These are phyloP conservation scores for Globisporangium cederbergense DNA, from an alignment of 352 stramenopile genomes.

Conservation along the genomic window DNA sequence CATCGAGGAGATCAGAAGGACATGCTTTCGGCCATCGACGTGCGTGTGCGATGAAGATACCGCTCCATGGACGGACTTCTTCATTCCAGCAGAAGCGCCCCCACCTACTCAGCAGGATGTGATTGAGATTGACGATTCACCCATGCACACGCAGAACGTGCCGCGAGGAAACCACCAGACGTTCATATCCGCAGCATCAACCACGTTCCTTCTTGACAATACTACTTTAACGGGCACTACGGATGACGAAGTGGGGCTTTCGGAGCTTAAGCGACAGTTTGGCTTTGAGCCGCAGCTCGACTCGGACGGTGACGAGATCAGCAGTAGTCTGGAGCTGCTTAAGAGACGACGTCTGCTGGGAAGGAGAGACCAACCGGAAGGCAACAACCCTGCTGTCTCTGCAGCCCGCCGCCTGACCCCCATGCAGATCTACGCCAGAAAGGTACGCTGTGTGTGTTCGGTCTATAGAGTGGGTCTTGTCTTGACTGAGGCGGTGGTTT, in stretches of 20 bases:
- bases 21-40: slow-evolving; percentile 36
- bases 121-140: neutral
- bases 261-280: slow-evolving; percentile 65
- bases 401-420: slow-evolving; percentile 15
- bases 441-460: slow-evolving; percentile 23
- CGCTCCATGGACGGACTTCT: slow-evolving; percentile 51
- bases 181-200: slow-evolving; percentile 9
- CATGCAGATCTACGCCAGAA: slow-evolving; percentile 36
- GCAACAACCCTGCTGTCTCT: neutral
- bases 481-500: neutral
- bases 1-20: slow-evolving; percentile 20
- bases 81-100: slow-evolving; percentile 20
- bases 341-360: slow-evolving; percentile 26
- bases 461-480: neutral
- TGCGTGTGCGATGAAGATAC: slow-evolving; percentile 53
- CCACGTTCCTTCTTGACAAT: neutral
- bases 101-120: neutral
- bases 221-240: neutral
- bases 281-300: slow-evolving; percentile 35
- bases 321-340: slow-evolving; percentile 4
- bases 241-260: slow-evolving; percentile 43
- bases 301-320: slow-evolving; percentile 20
- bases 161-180: slow-evolving; percentile 4
- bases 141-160: neutral
- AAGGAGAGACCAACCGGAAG: neutral